A percentile compares a stretch with the other conserved stretches of the same genome.
Evolutionary conservation across 768 basidiomycete genomes (phyloP).

Genomic region (Pholiota microspora): DNA sequence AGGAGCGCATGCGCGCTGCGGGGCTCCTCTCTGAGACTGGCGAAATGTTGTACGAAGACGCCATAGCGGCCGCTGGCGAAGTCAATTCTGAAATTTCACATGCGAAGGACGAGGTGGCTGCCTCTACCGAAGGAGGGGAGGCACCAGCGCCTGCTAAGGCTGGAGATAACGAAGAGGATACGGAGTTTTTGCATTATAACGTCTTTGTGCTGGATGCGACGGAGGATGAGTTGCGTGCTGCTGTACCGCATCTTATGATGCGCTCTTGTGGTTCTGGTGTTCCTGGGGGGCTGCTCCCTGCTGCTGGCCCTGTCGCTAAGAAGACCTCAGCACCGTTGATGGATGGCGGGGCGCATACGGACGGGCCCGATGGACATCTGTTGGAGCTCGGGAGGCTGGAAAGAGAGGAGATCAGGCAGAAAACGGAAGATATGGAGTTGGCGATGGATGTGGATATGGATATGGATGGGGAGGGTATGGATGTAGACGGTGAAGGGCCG

Average conservation of each 20-base stretch:
- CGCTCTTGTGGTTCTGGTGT: constrained; percentile 41
- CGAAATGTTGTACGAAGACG: constrained; percentile 9
- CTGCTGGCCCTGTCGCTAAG: background rate
- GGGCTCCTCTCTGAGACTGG: background rate
- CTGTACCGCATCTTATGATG: constrained; percentile 53
- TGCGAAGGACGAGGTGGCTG: too few species aligned
- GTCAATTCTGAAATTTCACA: background rate
- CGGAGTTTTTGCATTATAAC: constrained; percentile 55
- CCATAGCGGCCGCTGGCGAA: background rate
- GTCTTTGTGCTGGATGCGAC: constrained; percentile 73
- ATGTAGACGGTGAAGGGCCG: constrained; percentile 10
- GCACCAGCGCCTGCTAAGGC: background rate
- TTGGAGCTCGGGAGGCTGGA: constrained; percentile 25
- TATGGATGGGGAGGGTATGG: constrained; percentile 16
- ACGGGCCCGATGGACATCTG: constrained; percentile 38
- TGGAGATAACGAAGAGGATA: background rate
- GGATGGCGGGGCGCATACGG: constrained; percentile 35
- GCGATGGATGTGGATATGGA: constrained; percentile 12
- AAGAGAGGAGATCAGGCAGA: constrained; percentile 16
- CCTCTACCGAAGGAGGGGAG: background rate
- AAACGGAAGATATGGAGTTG: background rate
- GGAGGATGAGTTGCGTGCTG: constrained; percentile 40
- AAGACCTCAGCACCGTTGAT: background rate
- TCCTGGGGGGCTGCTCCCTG: constrained; percentile 23
- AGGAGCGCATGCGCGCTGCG: constrained; percentile 40